phyloP scores from a whole-genome alignment of 176 grass and related monocot genomes.

The Metroxylon sagu region DNA sequence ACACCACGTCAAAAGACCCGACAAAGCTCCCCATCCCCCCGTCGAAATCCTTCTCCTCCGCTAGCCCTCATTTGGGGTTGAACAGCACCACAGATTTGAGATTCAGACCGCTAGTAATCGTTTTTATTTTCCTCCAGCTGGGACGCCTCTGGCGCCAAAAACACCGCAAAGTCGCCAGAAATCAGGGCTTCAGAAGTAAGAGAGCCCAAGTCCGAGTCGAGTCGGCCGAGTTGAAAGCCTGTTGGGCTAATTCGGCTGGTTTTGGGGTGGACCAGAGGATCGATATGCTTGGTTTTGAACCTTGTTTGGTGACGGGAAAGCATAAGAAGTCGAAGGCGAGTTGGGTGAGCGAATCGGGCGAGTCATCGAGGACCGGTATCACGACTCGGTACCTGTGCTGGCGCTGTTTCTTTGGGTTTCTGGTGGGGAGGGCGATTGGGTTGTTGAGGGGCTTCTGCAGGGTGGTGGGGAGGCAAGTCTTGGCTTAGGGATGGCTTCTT shows the following conservation, averaged over 20 bases:
- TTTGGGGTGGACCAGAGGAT: slow-evolving; percentile 48
- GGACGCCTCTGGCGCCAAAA: slow-evolving; percentile 24
- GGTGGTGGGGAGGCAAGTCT: slow-evolving; percentile 44
- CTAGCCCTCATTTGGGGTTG: slow-evolving; percentile 84
- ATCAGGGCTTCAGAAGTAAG: slow-evolving; percentile 19
- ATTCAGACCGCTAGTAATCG: slow-evolving; percentile 22
- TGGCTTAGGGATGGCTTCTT: slow-evolving; percentile 72
- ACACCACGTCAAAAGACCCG: slow-evolving; percentile 66
- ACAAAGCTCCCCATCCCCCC: slow-evolving; percentile 31
- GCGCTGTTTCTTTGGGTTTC: slow-evolving; percentile 60
- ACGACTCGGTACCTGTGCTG: slow-evolving; percentile 62
- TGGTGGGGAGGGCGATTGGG: slow-evolving; percentile 24
- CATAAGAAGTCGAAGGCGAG: slow-evolving; percentile 62
- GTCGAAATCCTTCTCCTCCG: slow-evolving; percentile 46
- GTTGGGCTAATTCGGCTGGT: slow-evolving; percentile 19
- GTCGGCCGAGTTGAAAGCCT: slow-evolving; percentile 21
- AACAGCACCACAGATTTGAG: slow-evolving; percentile 63
- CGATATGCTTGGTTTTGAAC: slow-evolving; percentile 28
- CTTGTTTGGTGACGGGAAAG: slow-evolving; percentile 38
- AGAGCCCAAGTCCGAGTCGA: slow-evolving; percentile 35
- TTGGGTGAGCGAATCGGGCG: slow-evolving; percentile 42
- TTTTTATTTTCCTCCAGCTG: slow-evolving; percentile 51
- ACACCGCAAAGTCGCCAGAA: slow-evolving; percentile 48
- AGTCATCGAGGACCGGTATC: slow-evolving; percentile 81
- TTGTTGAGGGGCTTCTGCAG: slow-evolving; percentile 64